Evolutionary conservation across 2,329 filamentous ascomycete genomes (phyloP).

Genomic region (Celoporthe dispersa): DNA sequence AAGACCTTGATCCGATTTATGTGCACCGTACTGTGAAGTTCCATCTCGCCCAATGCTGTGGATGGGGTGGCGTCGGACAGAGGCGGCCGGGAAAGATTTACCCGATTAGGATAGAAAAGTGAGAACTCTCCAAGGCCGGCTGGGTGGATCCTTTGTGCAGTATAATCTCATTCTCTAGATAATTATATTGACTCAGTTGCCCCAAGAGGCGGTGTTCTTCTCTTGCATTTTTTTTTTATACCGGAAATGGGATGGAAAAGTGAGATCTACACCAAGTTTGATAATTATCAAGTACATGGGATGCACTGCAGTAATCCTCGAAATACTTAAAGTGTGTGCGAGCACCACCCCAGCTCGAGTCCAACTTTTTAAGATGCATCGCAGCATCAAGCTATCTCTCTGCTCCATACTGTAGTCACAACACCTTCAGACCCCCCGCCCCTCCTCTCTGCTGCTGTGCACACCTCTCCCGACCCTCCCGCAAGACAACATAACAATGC

Average conservation of each 20-base stretch:
- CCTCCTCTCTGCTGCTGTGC: not conserved
- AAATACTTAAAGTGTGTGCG: not conserved
- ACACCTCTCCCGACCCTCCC: not conserved
- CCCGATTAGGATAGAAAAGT: constrained; percentile 24
- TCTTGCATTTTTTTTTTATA: not conserved
- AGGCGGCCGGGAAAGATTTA: not conserved
- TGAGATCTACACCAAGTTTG: not conserved
- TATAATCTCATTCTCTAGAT: not conserved
- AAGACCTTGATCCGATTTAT: not conserved
- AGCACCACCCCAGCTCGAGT: not conserved
- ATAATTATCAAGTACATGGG: not conserved
- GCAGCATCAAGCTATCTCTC: not conserved
- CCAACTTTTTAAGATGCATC: not conserved
- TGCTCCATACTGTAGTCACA: not conserved
- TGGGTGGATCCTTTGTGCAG: not conserved
- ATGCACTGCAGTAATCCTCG: not conserved
- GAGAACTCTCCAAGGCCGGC: constrained; percentile 12
- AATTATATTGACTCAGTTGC: not conserved
- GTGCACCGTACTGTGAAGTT: not conserved
- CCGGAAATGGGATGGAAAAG: not conserved
- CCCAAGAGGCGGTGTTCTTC: not conserved
- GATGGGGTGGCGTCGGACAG: not conserved
- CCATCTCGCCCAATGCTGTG: not conserved
- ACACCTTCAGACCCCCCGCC: too few species aligned
- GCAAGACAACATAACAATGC: constrained; percentile 1